Evolutionary conservation across 2,329 filamentous ascomycete species (phyloP).

Genomic region (Colletotrichum sp.): DNA sequence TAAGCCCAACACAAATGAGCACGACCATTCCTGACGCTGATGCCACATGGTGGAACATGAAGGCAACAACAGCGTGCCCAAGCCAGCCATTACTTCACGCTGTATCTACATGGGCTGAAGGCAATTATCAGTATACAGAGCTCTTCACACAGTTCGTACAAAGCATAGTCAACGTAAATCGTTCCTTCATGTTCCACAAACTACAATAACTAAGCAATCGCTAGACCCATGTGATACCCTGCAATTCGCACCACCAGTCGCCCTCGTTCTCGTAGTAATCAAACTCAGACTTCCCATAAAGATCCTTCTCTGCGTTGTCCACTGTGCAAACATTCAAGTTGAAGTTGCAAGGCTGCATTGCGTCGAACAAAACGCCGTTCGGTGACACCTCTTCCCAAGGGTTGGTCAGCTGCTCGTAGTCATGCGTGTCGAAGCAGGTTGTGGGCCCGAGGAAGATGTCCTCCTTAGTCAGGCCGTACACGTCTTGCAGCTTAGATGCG

Average conservation of each 20-base stretch:
- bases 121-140: background rate
- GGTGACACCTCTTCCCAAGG: background rate
- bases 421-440: background rate
- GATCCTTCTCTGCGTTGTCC: background rate
- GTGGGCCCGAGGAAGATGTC: background rate
- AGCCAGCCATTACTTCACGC: background rate
- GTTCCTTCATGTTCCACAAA: background rate
- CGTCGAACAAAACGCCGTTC: background rate
- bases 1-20: background rate
- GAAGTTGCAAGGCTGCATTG: background rate
- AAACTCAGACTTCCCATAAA: background rate
- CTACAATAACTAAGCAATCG: background rate
- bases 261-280: background rate
- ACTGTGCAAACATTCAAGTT: background rate
- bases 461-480: background rate
- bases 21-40: background rate
- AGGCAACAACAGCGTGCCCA: background rate
- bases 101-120: background rate
- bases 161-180: background rate
- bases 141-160: background rate
- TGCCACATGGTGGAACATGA: background rate
- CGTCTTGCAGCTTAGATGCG: background rate
- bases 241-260: background rate
- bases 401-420: background rate
- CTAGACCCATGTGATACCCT: background rate